phyloP scores from a whole-genome alignment of 1,139 yeast species.

The Zygoascus hellenicus region DNA sequence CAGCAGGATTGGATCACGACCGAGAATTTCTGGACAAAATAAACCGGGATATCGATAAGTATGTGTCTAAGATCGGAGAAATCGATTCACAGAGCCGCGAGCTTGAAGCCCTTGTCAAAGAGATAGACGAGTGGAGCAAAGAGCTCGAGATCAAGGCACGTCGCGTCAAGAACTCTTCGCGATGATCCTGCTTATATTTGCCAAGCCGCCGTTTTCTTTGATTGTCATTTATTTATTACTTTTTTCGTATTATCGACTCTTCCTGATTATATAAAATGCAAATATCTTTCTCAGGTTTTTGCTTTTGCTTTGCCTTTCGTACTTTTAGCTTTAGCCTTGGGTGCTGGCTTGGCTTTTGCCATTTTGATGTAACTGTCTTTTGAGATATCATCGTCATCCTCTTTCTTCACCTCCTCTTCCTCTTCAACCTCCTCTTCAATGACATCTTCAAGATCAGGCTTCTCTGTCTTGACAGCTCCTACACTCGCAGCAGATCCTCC shows the following conservation, averaged over 20 bases:
- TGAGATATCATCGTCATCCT: conserved; percentile 39
- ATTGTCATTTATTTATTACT: too few species aligned
- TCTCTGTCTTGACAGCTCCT: conserved; percentile 20
- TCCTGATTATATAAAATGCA: background rate
- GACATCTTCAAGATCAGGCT: conserved; percentile 56
- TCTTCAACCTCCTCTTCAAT: conserved; percentile 56
- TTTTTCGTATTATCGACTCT: too few species aligned
- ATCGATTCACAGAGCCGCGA: conserved; percentile 45
- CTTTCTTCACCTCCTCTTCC: conserved; percentile 41
- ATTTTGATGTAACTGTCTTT: conserved; percentile 56
- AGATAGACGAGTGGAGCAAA: conserved; percentile 56
- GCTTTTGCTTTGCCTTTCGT: conserved; percentile 19
- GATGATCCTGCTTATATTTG: too few species aligned
- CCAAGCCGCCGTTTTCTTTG: too few species aligned
- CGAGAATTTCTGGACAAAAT: conserved; percentile 18
- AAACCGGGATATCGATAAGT: conserved; percentile 18
- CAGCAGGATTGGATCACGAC: conserved; percentile 26
- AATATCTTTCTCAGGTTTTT: conserved; percentile 14
- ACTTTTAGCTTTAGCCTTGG: conserved; percentile 17
- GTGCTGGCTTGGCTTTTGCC: conserved; percentile 24
- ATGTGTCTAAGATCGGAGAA: conserved; percentile 29
- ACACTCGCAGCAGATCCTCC: conserved; percentile 40
- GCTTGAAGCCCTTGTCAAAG: conserved; percentile 45
- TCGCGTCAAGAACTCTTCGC: background rate
- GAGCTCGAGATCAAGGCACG: conserved; percentile 44